Evolutionary conservation across 495 filamentous ascomycete species (phyloP).

Genomic region (Entonaema liquescens): DNA sequence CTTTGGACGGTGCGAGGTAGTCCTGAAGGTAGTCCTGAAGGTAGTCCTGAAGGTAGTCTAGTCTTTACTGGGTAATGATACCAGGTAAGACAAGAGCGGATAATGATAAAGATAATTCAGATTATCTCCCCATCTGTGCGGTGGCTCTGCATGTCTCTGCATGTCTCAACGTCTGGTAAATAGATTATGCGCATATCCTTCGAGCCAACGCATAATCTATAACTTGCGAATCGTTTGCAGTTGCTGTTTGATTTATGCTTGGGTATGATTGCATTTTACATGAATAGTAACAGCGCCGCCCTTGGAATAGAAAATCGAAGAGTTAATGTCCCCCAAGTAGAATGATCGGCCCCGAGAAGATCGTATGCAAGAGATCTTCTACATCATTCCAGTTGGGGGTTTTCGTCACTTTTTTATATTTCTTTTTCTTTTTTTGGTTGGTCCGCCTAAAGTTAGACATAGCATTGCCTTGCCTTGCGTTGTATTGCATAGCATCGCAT

Average conservation of each 20-base stretch:
- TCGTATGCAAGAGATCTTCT: constrained; percentile 6
- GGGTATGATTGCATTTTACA: neutral
- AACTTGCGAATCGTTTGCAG: neutral
- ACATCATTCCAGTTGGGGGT: constrained; percentile 13
- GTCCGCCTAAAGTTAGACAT: constrained; percentile 6
- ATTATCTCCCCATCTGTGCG: constrained; percentile 30
- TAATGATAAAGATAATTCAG: neutral
- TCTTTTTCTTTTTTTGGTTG: no score
- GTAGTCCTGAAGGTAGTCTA: constrained; percentile 22
- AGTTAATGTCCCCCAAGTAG: neutral
- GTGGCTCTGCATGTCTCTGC: constrained; percentile 28
- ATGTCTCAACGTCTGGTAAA: neutral
- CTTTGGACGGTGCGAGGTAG: constrained; percentile 34
- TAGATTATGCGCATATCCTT: constrained; percentile 31
- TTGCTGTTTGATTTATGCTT: neutral
- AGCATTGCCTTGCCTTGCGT: neutral
- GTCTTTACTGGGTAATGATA: no score
- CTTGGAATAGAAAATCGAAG: neutral
- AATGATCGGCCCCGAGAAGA: constrained; percentile 1
- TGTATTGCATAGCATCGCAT: neutral
- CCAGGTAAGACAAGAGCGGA: neutral
- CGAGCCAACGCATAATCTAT: neutral
- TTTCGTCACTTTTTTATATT: constrained; percentile 6
- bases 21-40: constrained; percentile 26
- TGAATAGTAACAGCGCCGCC: neutral